A percentile compares a stretch with the other conserved stretches of the same genome.
These are phyloP conservation scores for Lepidium didymum DNA, from an alignment of 345 rosid genomes.

Conservation along the genomic window DNA sequence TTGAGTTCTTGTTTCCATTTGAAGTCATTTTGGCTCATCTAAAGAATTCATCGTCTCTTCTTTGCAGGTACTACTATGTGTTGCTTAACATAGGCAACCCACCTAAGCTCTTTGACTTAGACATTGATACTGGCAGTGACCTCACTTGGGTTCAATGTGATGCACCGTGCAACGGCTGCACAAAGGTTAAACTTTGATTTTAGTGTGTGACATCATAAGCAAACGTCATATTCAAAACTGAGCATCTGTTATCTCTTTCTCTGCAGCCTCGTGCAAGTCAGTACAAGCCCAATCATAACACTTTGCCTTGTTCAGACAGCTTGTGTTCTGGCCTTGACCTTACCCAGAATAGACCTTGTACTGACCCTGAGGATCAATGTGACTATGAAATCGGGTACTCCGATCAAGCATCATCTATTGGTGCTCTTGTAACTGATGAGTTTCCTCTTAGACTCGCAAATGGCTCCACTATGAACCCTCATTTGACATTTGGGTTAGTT, in stretches of 20 bases:
- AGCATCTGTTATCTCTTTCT: not conserved
- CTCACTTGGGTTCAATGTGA: conserved; percentile 96
- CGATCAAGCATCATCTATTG: conserved; percentile 70
- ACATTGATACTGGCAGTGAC: conserved; percentile 94
- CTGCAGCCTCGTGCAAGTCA: conserved; percentile 50
- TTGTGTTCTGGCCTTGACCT: conserved; percentile 42
- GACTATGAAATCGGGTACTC: conserved; percentile 71
- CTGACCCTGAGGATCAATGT: conserved; percentile 56
- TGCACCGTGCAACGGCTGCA: conserved; percentile 88
- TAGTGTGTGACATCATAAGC: not conserved
- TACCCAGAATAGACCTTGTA: conserved; percentile 35
- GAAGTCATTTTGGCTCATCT: not conserved
- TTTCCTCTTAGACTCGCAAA: conserved; percentile 46
- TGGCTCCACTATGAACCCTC: conserved; percentile 42
- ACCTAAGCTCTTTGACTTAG: conserved; percentile 71
- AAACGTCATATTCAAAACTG: not conserved
- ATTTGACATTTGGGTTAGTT: conserved; percentile 68
- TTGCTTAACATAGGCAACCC: conserved; percentile 59
- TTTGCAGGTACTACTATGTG: conserved; percentile 64
- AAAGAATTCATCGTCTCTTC: not conserved
- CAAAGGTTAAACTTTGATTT: conserved; percentile 42
- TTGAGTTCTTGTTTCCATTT: not conserved
- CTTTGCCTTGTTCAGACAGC: conserved; percentile 43
- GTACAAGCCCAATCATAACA: conserved; percentile 63
- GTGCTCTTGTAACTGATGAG: conserved; percentile 62